Percentiles rank a stretch among this genome's conserved stretches.
These are phyloP conservation scores for Exophiala mesophila DNA, from an alignment of 2,329 filamentous ascomycete species.

Conservation along the genomic window DNA sequence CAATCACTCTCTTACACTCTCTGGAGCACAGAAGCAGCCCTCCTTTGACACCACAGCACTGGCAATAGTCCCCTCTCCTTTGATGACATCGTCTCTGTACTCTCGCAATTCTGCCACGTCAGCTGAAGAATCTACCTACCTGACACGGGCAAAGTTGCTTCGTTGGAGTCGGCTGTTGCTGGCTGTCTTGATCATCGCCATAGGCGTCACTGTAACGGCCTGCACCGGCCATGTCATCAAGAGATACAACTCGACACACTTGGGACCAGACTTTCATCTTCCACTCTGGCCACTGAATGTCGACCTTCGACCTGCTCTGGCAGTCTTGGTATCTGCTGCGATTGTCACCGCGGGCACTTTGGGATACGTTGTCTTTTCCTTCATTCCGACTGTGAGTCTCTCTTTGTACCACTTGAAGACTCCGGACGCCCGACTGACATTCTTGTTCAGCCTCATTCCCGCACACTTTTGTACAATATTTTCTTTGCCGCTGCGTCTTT, in stretches of 20 bases:
- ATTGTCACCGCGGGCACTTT: conserved; percentile 33
- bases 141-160: conserved; percentile 24
- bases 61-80: conserved; percentile 14
- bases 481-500: conserved; percentile 14
- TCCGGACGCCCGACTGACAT: too few species aligned
- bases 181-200: conserved; percentile 30
- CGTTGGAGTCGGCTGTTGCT: conserved; percentile 34
- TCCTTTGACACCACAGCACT: conserved; percentile 16
- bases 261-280: conserved; percentile 32
- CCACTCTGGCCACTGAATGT: conserved; percentile 41
- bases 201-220: conserved; percentile 32
- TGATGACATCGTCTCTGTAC: conserved; percentile 22
- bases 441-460: conserved; percentile 20
- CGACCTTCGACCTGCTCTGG: conserved; percentile 37
- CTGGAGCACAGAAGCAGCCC: conserved; percentile 12
- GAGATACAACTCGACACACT: conserved; percentile 36
- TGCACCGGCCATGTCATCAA: conserved; percentile 37
- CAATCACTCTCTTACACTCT: neutral
- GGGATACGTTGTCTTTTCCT: conserved; percentile 17
- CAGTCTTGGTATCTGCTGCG: conserved; percentile 34
- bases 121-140: conserved; percentile 21
- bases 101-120: conserved; percentile 23
- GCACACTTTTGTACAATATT: conserved; percentile 19
- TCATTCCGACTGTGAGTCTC: conserved; percentile 20
- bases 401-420: neutral